These are phyloP conservation scores for Tolypocladium inflatum DNA, from an alignment of 2,329 filamentous ascomycete genomes.

Conservation along the genomic window DNA sequence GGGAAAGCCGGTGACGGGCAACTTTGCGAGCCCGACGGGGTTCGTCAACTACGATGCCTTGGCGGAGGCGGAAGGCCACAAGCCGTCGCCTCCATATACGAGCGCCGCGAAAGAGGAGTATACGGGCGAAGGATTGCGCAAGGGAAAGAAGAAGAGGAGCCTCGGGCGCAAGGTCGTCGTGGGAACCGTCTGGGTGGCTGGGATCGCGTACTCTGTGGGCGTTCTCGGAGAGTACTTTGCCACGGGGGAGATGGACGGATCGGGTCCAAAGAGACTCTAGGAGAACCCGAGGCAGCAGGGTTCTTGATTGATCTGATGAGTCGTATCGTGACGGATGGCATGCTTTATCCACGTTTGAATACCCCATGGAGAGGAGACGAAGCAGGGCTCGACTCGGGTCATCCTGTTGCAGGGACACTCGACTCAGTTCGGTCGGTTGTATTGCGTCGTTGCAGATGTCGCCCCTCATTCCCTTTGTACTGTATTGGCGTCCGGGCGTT, in stretches of 20 bases:
- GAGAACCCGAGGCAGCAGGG: background rate
- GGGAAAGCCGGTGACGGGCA: slow-evolving; percentile 37
- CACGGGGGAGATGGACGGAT: slow-evolving; percentile 34
- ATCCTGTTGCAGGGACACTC: background rate
- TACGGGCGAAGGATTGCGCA: slow-evolving; percentile 22
- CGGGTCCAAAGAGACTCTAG: slow-evolving; percentile 24
- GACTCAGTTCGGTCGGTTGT: background rate
- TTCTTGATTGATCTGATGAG: background rate
- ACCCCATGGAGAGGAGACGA: background rate
- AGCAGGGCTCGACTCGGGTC: background rate
- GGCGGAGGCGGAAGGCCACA: slow-evolving; percentile 15
- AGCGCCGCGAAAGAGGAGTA: slow-evolving; percentile 27
- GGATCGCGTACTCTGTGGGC: slow-evolving; percentile 47
- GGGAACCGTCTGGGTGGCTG: slow-evolving; percentile 45
- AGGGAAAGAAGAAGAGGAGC: slow-evolving; percentile 25
- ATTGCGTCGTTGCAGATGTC: background rate
- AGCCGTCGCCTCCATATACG: slow-evolving; percentile 21
- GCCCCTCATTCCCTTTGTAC: background rate
- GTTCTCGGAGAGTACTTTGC: slow-evolving; percentile 49
- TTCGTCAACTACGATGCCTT: slow-evolving; percentile 52
- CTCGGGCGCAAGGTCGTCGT: slow-evolving; percentile 39
- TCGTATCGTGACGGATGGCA: background rate
- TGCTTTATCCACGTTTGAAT: background rate
- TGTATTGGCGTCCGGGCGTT: background rate
- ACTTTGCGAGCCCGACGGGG: slow-evolving; percentile 55